phyloP scores from a whole-genome alignment of 768 basidiomycete species.

The Termitomyces sp. region DNA sequence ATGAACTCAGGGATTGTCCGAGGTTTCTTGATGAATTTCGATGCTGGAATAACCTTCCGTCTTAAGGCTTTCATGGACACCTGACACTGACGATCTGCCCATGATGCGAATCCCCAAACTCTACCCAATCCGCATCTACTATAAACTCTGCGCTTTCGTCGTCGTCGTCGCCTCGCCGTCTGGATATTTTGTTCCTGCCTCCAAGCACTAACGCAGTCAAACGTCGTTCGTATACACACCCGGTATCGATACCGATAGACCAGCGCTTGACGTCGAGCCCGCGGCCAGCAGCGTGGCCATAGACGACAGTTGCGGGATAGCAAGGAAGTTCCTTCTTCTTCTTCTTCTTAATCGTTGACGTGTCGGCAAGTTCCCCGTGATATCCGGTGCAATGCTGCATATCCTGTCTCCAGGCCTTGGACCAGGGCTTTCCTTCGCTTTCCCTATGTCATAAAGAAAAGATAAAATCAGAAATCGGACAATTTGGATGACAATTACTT shows the following conservation, averaged over 20 bases:
- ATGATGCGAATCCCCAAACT: conserved; percentile 51
- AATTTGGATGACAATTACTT: neutral
- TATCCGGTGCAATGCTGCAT: conserved; percentile 58
- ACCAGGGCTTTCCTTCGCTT: conserved; percentile 65
- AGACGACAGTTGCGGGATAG: conserved; percentile 73
- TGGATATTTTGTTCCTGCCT: neutral
- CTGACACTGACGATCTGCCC: conserved; percentile 50
- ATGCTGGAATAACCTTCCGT: neutral
- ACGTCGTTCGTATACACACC: conserved; percentile 67
- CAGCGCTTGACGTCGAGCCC: conserved; percentile 81
- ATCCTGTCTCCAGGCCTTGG: conserved; percentile 65
- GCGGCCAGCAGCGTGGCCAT: conserved; percentile 79
- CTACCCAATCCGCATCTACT: conserved; percentile 23
- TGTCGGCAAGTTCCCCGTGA: conserved; percentile 12
- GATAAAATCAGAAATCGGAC: neutral
- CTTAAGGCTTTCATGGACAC: conserved; percentile 24
- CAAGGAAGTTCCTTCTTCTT: conserved; percentile 42
- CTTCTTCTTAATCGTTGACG: conserved; percentile 14
- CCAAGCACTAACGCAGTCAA: conserved; percentile 67
- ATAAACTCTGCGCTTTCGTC: neutral
- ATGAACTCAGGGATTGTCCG: neutral
- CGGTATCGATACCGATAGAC: conserved; percentile 83
- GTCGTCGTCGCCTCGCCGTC: conserved; percentile 15
- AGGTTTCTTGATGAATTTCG: neutral
- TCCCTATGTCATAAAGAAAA: conserved; percentile 12